Evolutionary conservation across 768 basidiomycete genomes (phyloP).

Genomic region (Boletus rubescentipes): DNA sequence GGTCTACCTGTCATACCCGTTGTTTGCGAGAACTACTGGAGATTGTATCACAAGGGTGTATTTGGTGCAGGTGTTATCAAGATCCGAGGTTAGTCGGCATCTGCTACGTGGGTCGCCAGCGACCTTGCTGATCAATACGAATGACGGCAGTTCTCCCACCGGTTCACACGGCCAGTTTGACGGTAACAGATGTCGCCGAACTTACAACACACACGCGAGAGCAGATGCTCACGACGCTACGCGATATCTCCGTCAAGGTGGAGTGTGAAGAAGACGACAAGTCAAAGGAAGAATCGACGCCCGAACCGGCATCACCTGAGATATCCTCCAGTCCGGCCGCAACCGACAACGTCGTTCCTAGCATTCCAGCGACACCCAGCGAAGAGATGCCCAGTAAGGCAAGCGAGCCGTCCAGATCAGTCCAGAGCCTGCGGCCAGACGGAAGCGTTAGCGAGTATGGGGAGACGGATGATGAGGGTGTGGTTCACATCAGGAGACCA

Average conservation of each 20-base stretch:
- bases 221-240: slow-evolving; percentile 75
- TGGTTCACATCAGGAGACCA: slow-evolving; percentile 74
- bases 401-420: slow-evolving; percentile 26
- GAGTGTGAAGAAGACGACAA: slow-evolving; percentile 26
- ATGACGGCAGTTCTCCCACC: slow-evolving; percentile 79
- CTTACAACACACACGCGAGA: slow-evolving; percentile 69
- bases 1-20: slow-evolving; percentile 90
- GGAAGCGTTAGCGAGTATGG: slow-evolving; percentile 69
- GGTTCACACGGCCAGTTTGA: slow-evolving; percentile 70
- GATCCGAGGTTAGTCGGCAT: slow-evolving; percentile 57
- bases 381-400: slow-evolving; percentile 28
- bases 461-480: slow-evolving; percentile 84
- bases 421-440: slow-evolving; percentile 39
- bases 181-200: slow-evolving; percentile 63
- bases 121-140: slow-evolving; percentile 1
- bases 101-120: neutral
- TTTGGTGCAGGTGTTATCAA: slow-evolving; percentile 77
- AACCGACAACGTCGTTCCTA: slow-evolving; percentile 35
- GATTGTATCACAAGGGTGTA: slow-evolving; percentile 73
- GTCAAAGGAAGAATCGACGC: slow-evolving; percentile 24
- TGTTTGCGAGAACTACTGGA: slow-evolving; percentile 92
- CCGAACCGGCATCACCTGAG: slow-evolving; percentile 12
- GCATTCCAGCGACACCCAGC: slow-evolving; percentile 22
- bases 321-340: neutral
- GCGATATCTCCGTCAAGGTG: slow-evolving; percentile 68